Base-by-base conservation (phyloP, 2,329 filamentous ascomycete genomes). In the Lachnellula willkommii region DNA sequence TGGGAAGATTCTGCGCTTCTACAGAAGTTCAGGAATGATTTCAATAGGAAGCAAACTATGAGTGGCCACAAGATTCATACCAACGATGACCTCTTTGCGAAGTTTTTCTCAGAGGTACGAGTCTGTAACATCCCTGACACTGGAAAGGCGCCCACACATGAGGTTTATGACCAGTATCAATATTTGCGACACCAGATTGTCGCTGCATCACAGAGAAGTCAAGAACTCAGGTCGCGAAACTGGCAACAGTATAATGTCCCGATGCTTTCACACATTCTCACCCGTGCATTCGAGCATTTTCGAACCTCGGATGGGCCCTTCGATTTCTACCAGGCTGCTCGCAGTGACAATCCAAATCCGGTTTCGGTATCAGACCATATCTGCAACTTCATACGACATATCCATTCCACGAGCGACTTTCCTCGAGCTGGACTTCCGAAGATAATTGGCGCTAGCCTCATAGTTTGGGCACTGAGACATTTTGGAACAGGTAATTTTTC, bases 261-360 rank as follows among this genome's bases (percentile, higher is more conserved):
- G 22, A 53, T 49, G 39, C 43, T 61, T 12, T 60, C 57, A 2
- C 59, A 63, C 47, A 60, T 63, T 52, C 59, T 63, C 32, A 58
- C 47, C 22, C 54, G 52, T 12, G 60, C 56, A 11, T 63, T 63
- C 24, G 59, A 57, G 46, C 60, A 63, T 47, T 63, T 63, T 52
- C 39, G 48, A 2, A 51, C 54, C 5, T 61, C 59, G 7, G 60
- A 63, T 22, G 43, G 59, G 4, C 60, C 60, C 1, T 61, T 63
- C 47, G 59, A 61, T 39, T 63, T 63, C 52, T 63, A 56, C 36
- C 50, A 49, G 14, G 60, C 60, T 28, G 56, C 59, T 20, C 39
- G 60, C 11, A 53, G 51, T 20, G 59, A 61, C 42, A 63, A 61
- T 22, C 60, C 60, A 12, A 61, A 54, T 22, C 60, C 60, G 7